Percentiles rank a stretch among this genome's conserved stretches.
phyloP scores from a whole-genome alignment of 2,329 filamentous ascomycete genomes.

The Xylariaceae sp. region DNA sequence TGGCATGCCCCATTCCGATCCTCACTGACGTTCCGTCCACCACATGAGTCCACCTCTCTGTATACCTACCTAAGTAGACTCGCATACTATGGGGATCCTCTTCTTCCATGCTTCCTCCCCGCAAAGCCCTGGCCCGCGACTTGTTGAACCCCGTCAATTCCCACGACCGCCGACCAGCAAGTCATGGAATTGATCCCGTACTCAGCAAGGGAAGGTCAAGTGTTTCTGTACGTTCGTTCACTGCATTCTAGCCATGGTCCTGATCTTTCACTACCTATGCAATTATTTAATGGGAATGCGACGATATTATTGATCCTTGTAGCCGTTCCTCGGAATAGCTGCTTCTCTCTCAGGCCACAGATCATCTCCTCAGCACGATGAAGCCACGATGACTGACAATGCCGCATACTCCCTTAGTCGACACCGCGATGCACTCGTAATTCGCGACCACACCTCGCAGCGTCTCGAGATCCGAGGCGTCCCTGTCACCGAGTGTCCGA shows the following conservation, averaged over 20 bases:
- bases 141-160: background rate
- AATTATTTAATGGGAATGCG: too few relatives aligned
- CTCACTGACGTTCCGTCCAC: background rate
- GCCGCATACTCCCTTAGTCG: constrained; percentile 51
- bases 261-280: background rate
- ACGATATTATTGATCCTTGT: too few relatives aligned
- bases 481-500: constrained; percentile 72
- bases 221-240: constrained; percentile 63
- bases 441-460: constrained; percentile 79
- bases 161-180: constrained; percentile 3
- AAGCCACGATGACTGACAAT: constrained; percentile 9
- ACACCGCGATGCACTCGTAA: constrained; percentile 85
- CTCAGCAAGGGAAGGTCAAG: constrained; percentile 63
- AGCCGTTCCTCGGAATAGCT: too few relatives aligned
- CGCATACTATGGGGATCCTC: constrained; percentile 15
- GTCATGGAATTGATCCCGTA: constrained; percentile 70
- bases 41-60: constrained; percentile 4
- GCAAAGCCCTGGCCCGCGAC: constrained; percentile 11
- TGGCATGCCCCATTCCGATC: constrained; percentile 1
- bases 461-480: constrained; percentile 73
- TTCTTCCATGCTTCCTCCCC: constrained; percentile 2
- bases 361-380: background rate
- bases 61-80: background rate
- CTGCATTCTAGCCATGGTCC: background rate
- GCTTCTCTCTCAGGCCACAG: too few relatives aligned